A percentile compares a stretch with the other conserved stretches of the same genome.
phyloP scores from a whole-genome alignment of 805 yeast genomes.

The Suhomyces sp. region DNA sequence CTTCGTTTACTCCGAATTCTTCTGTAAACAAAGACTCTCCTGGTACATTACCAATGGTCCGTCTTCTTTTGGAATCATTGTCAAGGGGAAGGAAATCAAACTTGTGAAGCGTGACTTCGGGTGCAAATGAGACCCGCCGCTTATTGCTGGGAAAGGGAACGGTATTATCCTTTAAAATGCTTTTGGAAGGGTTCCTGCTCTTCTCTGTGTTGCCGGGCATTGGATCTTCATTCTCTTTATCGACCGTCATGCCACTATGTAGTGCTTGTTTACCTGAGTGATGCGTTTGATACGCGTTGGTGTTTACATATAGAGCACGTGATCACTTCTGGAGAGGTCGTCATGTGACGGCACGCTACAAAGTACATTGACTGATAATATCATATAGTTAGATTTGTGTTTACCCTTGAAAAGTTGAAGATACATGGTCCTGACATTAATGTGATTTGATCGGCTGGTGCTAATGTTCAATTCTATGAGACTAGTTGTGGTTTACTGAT shows the following conservation, averaged over 20 bases:
- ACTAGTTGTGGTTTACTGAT: no score
- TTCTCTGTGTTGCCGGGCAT: slow-evolving; percentile 5
- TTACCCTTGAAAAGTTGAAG: no score
- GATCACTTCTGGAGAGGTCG: not conserved
- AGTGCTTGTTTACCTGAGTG: not conserved
- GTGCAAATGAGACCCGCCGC: slow-evolving; percentile 75
- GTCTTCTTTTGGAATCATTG: slow-evolving; percentile 19
- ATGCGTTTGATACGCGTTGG: slow-evolving; percentile 3
- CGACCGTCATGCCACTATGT: not conserved
- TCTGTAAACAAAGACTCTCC: not conserved
- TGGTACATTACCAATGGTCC: slow-evolving; percentile 25
- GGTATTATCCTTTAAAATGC: slow-evolving; percentile 24
- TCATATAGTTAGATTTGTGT: no score
- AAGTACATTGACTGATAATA: no score
- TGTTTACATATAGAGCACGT: not conserved
- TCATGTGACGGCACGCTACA: not conserved
- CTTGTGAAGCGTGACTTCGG: slow-evolving; percentile 66
- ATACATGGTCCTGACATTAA: no score
- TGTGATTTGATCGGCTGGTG: no score
- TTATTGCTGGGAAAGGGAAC: slow-evolving; percentile 19
- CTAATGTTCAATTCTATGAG: no score
- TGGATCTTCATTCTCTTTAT: slow-evolving; percentile 4
- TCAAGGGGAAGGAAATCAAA: slow-evolving; percentile 36
- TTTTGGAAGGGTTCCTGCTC: slow-evolving; percentile 12
- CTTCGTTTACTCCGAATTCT: not conserved